Conservation (phyloP, 805 yeast species). For the Candida montana region DNA sequence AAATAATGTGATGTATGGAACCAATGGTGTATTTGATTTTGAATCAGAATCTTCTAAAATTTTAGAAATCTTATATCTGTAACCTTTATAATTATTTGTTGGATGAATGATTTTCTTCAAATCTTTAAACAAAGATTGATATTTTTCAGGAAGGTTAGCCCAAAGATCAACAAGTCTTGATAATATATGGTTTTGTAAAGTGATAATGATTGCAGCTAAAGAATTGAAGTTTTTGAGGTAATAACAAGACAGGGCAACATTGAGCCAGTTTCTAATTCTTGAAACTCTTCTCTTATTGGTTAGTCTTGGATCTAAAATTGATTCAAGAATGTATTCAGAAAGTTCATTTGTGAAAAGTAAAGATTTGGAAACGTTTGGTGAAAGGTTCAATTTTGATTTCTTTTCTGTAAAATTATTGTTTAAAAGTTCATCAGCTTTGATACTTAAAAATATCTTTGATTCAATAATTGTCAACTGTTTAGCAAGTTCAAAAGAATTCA, state of each 20-base stretch:
- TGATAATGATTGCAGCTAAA: slow-evolving; percentile 70
- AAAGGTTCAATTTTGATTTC: slow-evolving; percentile 49
- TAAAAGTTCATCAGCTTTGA: slow-evolving; percentile 60
- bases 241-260: slow-evolving; percentile 65
- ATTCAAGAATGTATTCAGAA: slow-evolving; percentile 68
- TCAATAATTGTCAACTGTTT: slow-evolving; percentile 74
- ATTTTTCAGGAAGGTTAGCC: slow-evolving; percentile 53
- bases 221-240: slow-evolving; percentile 75
- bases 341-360: slow-evolving; percentile 65
- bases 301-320: slow-evolving; percentile 51
- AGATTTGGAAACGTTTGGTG: slow-evolving; percentile 59
- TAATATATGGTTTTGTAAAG: slow-evolving; percentile 66
- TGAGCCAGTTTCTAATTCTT: slow-evolving; percentile 65
- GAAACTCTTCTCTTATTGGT: slow-evolving; percentile 43
- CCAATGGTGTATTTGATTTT: slow-evolving; percentile 48
- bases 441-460: slow-evolving; percentile 55
- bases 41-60: slow-evolving; percentile 40
- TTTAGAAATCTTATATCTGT: slow-evolving; percentile 56
- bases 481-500: slow-evolving; percentile 70
- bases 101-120: slow-evolving; percentile 69
- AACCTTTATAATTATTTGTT: slow-evolving; percentile 63
- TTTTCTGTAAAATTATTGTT: slow-evolving; percentile 59
- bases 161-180: slow-evolving; percentile 59
- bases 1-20: slow-evolving; percentile 71
- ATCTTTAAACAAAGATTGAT: slow-evolving; percentile 56